Evolutionary conservation across 768 basidiomycete genomes (phyloP).

Genomic region (Paxillus involutus): DNA sequence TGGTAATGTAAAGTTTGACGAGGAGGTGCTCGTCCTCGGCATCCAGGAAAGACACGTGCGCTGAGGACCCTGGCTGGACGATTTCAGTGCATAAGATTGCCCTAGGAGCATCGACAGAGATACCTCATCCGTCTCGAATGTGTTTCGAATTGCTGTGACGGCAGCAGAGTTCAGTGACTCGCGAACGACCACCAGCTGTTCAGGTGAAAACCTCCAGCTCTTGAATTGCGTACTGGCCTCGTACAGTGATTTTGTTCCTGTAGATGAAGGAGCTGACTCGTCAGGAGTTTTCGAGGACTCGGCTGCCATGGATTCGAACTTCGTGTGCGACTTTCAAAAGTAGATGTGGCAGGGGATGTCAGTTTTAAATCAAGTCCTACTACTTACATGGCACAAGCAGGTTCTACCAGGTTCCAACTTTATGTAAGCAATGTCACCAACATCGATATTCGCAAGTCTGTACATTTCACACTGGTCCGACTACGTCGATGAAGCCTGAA

Average conservation of each 20-base stretch:
- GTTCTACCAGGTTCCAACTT: too few species aligned
- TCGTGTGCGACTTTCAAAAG: neutral
- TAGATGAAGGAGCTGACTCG: neutral
- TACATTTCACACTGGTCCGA: too few species aligned
- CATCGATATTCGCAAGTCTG: too few species aligned
- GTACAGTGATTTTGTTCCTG: slow-evolving; percentile 49
- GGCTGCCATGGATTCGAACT: neutral
- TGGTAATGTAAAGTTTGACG: slow-evolving; percentile 85
- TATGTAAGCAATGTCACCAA: too few species aligned
- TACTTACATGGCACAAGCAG: too few species aligned
- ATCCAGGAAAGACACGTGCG: slow-evolving; percentile 62
- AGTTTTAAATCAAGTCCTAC: too few species aligned
- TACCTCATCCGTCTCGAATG: slow-evolving; percentile 83
- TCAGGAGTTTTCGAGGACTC: neutral
- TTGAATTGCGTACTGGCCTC: slow-evolving; percentile 79
- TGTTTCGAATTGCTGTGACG: slow-evolving; percentile 70
- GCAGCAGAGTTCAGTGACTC: slow-evolving; percentile 70
- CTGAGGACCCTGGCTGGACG: slow-evolving; percentile 70
- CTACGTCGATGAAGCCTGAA: too few species aligned
- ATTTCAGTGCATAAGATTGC: neutral
- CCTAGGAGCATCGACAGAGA: slow-evolving; percentile 10
- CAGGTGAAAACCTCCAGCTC: slow-evolving; percentile 86
- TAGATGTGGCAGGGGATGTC: neutral
- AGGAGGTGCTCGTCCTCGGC: slow-evolving; percentile 86
- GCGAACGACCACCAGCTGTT: slow-evolving; percentile 61